Evolutionary conservation across 1,284 basidiomycete species (phyloP).

Genomic region (Marasmius sp.): DNA sequence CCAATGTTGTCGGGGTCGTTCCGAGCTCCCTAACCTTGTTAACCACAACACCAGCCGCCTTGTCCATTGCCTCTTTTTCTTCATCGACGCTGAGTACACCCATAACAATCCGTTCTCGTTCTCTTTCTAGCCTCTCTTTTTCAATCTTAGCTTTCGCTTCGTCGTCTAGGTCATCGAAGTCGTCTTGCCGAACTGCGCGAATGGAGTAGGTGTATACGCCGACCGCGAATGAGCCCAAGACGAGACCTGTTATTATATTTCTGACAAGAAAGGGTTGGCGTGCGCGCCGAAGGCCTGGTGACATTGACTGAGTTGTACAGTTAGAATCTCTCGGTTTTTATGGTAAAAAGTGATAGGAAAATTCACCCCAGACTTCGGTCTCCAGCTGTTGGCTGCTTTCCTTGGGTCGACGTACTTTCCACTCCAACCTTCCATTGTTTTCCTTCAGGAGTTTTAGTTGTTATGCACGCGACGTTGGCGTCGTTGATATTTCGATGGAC

Average conservation of each 20-base stretch:
- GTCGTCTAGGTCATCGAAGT: slow-evolving; percentile 83
- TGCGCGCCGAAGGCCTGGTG: slow-evolving; percentile 83
- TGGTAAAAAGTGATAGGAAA: background rate
- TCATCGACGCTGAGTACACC: slow-evolving; percentile 22
- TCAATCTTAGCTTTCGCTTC: slow-evolving; percentile 52
- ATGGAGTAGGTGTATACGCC: slow-evolving; percentile 93
- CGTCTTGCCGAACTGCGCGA: slow-evolving; percentile 89
- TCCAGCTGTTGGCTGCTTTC: slow-evolving; percentile 36
- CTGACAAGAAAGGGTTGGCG: slow-evolving; percentile 79
- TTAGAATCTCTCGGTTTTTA: background rate
- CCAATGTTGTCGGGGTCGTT: background rate
- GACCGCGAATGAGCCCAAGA: slow-evolving; percentile 75
- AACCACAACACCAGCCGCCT: slow-evolving; percentile 16
- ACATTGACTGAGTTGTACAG: slow-evolving; percentile 62
- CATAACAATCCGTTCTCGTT: slow-evolving; percentile 15
- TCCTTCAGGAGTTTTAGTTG: background rate
- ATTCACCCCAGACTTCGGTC: slow-evolving; percentile 40
- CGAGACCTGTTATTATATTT: slow-evolving; percentile 79
- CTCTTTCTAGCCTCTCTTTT: slow-evolving; percentile 19
- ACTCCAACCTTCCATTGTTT: slow-evolving; percentile 11
- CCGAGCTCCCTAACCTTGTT: slow-evolving; percentile 3
- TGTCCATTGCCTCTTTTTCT: slow-evolving; percentile 27
- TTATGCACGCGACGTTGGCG: background rate
- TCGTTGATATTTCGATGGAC: background rate
- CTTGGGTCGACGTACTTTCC: slow-evolving; percentile 35